These are phyloP conservation scores for Phytophthora tubulina DNA, from an alignment of 352 stramenopile genomes.

Conservation along the genomic window DNA sequence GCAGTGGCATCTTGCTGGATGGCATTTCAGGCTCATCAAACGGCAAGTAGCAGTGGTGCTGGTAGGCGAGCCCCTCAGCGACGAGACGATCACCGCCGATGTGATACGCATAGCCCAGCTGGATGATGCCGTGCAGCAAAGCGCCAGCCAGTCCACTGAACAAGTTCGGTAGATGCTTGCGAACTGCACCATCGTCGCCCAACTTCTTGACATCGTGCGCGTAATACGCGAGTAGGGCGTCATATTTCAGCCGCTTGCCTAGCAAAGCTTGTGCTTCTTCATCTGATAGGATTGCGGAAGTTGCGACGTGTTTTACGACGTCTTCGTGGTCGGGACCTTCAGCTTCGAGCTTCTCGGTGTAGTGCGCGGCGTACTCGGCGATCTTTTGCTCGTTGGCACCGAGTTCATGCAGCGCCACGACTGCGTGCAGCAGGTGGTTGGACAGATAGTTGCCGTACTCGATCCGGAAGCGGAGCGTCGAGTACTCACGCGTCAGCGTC, in stretches of 20 bases:
- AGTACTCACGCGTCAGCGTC: slow-evolving; percentile 41
- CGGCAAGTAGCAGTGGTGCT: slow-evolving; percentile 45
- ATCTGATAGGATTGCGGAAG: slow-evolving; percentile 21
- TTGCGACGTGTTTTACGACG: slow-evolving; percentile 17
- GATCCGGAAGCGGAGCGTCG: slow-evolving; percentile 46
- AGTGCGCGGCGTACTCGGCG: slow-evolving; percentile 39
- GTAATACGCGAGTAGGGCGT: slow-evolving; percentile 44
- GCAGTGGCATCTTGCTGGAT: slow-evolving; percentile 22
- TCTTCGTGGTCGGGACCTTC: slow-evolving; percentile 41
- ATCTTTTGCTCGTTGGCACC: slow-evolving; percentile 47
- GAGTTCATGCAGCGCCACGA: slow-evolving; percentile 49
- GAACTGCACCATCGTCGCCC: slow-evolving; percentile 40
- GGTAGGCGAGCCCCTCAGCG: slow-evolving; percentile 49
- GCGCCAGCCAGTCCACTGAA: slow-evolving; percentile 45
- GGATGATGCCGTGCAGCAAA: slow-evolving; percentile 56
- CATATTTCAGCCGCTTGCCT: slow-evolving; percentile 43
- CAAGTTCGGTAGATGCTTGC: slow-evolving; percentile 43
- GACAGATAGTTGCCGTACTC: slow-evolving; percentile 51
- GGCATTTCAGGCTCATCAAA: slow-evolving; percentile 41
- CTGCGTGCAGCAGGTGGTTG: slow-evolving; percentile 54
- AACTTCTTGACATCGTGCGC: slow-evolving; percentile 38
- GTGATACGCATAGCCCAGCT: slow-evolving; percentile 53
- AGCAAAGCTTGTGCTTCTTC: slow-evolving; percentile 34
- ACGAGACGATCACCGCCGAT: slow-evolving; percentile 47
- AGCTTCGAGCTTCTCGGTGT: slow-evolving; percentile 43